Percentiles rank a stretch among this genome's conserved stretches.
Evolutionary conservation across 2,329 filamentous ascomycete genomes (phyloP).

Genomic region (Sporothrix luriei): DNA sequence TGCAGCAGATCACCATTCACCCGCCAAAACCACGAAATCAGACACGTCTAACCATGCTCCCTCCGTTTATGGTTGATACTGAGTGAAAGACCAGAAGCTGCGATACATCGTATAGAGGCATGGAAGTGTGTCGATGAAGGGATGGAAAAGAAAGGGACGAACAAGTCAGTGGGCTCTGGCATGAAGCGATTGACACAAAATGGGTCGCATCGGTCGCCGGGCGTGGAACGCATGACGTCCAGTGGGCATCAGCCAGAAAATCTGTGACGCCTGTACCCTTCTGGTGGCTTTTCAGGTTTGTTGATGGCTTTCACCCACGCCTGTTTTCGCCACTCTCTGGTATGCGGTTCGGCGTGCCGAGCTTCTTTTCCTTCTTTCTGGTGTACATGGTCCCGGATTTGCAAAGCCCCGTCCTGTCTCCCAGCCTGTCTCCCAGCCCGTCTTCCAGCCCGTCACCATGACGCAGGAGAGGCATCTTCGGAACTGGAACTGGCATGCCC

Average conservation of each 20-base stretch:
- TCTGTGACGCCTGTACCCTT: neutral
- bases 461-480: neutral
- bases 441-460: neutral
- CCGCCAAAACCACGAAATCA: neutral
- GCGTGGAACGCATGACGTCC: neutral
- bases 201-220: neutral
- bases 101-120: too few species aligned
- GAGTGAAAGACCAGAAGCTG: neutral
- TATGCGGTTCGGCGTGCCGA: neutral
- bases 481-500: neutral
- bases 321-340: neutral
- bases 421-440: neutral
- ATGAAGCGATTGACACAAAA: conserved; percentile 8
- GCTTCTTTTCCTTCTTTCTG: conserved; percentile 12
- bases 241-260: conserved; percentile 14
- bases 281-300: neutral
- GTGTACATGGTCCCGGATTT: neutral
- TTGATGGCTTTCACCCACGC: neutral
- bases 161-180: neutral
- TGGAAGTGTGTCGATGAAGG: too few species aligned
- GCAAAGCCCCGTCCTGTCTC: neutral
- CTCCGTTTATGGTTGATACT: neutral
- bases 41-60: too few species aligned
- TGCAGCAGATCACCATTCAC: neutral
- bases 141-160: neutral